Base-by-base conservation (phyloP, 352 stramenopile genomes). In the Discostella stelligera region DNA sequence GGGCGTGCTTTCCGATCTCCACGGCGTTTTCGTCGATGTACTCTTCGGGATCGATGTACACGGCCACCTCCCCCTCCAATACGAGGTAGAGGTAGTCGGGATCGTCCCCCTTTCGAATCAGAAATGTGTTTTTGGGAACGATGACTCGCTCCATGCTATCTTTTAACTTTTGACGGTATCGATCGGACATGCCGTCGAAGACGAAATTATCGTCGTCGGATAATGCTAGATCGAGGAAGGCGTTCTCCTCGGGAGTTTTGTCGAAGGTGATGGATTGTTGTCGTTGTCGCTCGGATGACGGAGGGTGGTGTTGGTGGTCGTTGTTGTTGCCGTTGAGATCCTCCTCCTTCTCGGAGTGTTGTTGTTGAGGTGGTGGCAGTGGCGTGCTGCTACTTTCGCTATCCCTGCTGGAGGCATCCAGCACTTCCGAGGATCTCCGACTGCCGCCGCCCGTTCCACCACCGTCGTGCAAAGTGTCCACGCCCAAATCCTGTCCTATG, bases 141-240 rank as follows among this genome's bases (percentile, higher is more conserved):
- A 58, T 54, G 25, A 82, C 48, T 32, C 64, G 58, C 52, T 82
- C 74, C 16, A 77, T 63, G 41, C 66, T 54, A 11, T 66, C 68
- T 32, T 74, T 74, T n/a, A 82, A 27, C 20, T 49, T 82, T 59
- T 77, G 54, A n/a, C 67, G 74, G 14, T 74, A 55, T 11, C 67
- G 63, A 27, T 52, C n/a, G 11, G 74, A 50, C 3, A 82, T 48
- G 13, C 70, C 69, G 56, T 82, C 74, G 30, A 82, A 77, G 7
- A 82, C 63, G 48, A 82, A 72, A 49, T 82, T 82, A n/a, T 82
- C 74, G 18, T 76, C 69, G 37, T 82, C 74, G 14, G 62, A 61
- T 21, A 82, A 25, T 8, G 74, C 74, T 39, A 52, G 46, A 30
- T 76, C 69, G 46, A 82, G 41, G 49, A 82, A 82, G 25, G 52